A percentile compares a stretch with the other conserved stretches of the same genome.
Evolutionary conservation across 208 protist genomes (phyloP).

Genomic region (Wallacemonas sp.): DNA sequence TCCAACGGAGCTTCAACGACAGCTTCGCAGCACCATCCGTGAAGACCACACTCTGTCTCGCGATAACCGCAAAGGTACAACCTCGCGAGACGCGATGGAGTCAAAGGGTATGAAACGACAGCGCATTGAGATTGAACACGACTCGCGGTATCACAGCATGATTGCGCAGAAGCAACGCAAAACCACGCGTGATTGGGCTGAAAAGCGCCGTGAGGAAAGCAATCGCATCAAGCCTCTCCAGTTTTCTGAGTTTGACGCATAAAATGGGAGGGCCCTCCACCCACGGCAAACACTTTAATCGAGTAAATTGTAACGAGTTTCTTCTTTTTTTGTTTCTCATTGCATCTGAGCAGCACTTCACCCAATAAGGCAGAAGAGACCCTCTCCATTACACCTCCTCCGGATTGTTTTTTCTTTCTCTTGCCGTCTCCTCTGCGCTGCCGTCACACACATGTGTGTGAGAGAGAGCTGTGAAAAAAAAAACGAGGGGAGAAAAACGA

Average conservation of each 20-base stretch:
- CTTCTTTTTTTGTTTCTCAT: background rate
- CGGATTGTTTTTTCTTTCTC: no score
- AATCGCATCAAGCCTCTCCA: slow-evolving; percentile 58
- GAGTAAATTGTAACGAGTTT: background rate
- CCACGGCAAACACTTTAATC: background rate
- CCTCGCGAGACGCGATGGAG: slow-evolving; percentile 13
- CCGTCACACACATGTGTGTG: no score
- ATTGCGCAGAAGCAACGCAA: slow-evolving; percentile 81
- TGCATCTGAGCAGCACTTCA: no score
- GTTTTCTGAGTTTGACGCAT: slow-evolving; percentile 85
- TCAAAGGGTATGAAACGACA: slow-evolving; percentile 38
- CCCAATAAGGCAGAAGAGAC: no score
- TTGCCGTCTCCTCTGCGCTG: no score
- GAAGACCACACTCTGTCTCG: slow-evolving; percentile 69
- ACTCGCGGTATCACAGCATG: slow-evolving; percentile 75
- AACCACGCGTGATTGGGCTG: slow-evolving; percentile 69
- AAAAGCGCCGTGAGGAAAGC: slow-evolving; percentile 54
- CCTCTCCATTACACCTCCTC: no score
- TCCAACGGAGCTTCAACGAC: slow-evolving; percentile 74
- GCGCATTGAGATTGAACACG: slow-evolving; percentile 69
- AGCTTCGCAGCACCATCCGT: slow-evolving; percentile 53
- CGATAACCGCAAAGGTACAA: slow-evolving; percentile 50
- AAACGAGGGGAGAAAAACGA: no score
- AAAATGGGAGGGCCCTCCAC: no score
- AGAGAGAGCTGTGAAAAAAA: no score